Base-by-base conservation (phyloP, 192 early-diverging fungal species). In the Borealophlyctis nickersoniae region DNA sequence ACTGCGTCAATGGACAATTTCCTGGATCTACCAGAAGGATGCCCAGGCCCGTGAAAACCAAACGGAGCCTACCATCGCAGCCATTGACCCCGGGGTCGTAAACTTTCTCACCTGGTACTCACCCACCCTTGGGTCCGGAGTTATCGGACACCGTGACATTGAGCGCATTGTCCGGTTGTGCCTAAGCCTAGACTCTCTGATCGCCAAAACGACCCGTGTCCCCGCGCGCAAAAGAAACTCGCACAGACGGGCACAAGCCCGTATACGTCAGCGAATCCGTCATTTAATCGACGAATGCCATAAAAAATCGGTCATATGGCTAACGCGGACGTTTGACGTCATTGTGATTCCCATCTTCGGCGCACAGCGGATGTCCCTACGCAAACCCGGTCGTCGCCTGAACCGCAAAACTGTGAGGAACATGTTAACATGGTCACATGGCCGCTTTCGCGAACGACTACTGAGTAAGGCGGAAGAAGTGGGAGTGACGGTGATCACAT, bases 71-170 rank as follows among this genome's bases (percentile, higher is more conserved):
- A 45, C 39, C 9, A 19, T 58, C 56, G 56, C 30, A 32, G 56
- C 56, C 30, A 32, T 13, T 28, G 56, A 58, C 34, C 56, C 56
- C 5, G 34, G 28, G 19, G 30, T 32, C 34, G 30, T 13, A 7
- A 58, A 13, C 14, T 58, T 58, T 58, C n/a, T 28, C 13, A 58
- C 56, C 11, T 58, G 56, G 56, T 58, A 58, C 28, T 31, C 56
- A 13, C 56, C 56, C 34, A 13, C 14, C 14, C 19, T 9, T 32
- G 56, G 56, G 13, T 32, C 56, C 4, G 56, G 56, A 5, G 24
- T 32, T 32, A 28, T 58, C 11, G 56, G 27, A 23, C 11, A 58
- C 7, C 26, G 56, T 13, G 56, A 58, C 56, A 23, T 13, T 33
- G 7, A 58, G 34, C 14, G 30, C 11, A 13, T 35, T 33, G 19